Evolutionary conservation across 148 eudicot genomes (phyloP), one percentile per base, ranked within the genome.

Genomic region (Rhododendron molle): DNA sequence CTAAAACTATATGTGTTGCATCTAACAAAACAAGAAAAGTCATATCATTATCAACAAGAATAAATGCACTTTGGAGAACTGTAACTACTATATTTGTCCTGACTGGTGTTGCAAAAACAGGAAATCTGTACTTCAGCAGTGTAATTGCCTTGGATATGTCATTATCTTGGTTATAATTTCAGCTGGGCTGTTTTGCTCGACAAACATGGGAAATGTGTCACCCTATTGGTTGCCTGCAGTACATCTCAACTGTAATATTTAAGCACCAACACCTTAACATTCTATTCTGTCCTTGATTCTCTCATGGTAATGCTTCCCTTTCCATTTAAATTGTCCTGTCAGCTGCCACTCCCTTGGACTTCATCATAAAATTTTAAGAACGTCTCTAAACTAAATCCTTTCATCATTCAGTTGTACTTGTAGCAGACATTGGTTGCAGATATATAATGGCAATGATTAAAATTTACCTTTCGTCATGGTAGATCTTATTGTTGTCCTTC

Each of bases 401-500:
- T 43, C 21, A 43, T 77, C 28, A 8, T 40, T 40, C 9, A 5
- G 50, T 8, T 13, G 5, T 20, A 20, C 20, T 54, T 14, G 49
- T 13, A 13, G 7, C 38, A 52, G 6, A 8, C 9, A 5, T 30
- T 80, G 21, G 43, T 26, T n/a, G 65, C 38, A 50, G 65, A 30
- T 30, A 15, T 49, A 50, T 2, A 52, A 49, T 30, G 44, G 14
- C 21, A 10, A 13, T 12, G 20, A 36, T 7, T 36, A 65, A 5
- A 9, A 34, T 56, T 56, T 32, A 10, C 21, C 43, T 36, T 81
- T 65, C 26, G 34, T 43, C 32, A 20, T 74, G 28, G 32, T 77
- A 81, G 47, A 71, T 28, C 76, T 83, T 67, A 40, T 10, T 80
- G 65, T 80, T 30, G 40, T 80, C 82, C n/a, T 43, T 67, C 11